Base-by-base conservation (phyloP, 306 rosid genomes). In the Cucurbita maxima region DNA sequence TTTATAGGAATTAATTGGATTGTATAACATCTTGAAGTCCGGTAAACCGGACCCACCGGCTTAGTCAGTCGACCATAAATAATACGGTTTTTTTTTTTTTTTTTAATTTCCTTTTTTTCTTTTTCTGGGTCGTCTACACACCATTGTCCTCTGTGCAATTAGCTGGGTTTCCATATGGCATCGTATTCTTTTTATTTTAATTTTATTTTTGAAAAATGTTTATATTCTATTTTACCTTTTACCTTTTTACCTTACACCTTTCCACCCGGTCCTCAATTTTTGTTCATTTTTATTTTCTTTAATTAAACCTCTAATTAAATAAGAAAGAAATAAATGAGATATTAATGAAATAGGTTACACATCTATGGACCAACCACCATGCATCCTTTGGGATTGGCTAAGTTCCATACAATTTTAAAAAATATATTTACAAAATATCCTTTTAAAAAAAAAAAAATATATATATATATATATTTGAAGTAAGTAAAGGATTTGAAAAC, bases 21-120 rank as follows among this genome's bases (percentile, higher is more conserved):
- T 89, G 81, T 79, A 91, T 86, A 72, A 12, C 38, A 72, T 51
- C 13, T 83, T 86, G 70, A 80, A 79, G 81, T 89, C 97, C 96
- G 97, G 78, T 72, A 81, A 79, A 79, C 41, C 64, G 80, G 87
- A 75, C 89, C 90, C 86, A 72, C 75, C 16, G 2, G 64, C 82
- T 50, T 79, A 71, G 84, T 85, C 90, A 87, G 74, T 88, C 66
- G 7, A 72, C 22, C 59, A 5, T 64, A 41, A 64, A 40, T 64
- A 18, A 64, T 64, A 64, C n/a, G 75, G 75, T 52, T 22, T 45
- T 7, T 19, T 12, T 44, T 44, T n/a, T n/a, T n/a, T n/a, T n/a
- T n/a, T n/a, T n/a, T n/a, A n/a, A 10, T 10, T 2, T 45, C 1
- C 18, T 5, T 50, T 50, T 4, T 40, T n/a, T 9, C 45, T 20